These are phyloP conservation scores for Mortierella sp. DNA, from an alignment of 371 early-diverging fungal species.

Conservation along the genomic window DNA sequence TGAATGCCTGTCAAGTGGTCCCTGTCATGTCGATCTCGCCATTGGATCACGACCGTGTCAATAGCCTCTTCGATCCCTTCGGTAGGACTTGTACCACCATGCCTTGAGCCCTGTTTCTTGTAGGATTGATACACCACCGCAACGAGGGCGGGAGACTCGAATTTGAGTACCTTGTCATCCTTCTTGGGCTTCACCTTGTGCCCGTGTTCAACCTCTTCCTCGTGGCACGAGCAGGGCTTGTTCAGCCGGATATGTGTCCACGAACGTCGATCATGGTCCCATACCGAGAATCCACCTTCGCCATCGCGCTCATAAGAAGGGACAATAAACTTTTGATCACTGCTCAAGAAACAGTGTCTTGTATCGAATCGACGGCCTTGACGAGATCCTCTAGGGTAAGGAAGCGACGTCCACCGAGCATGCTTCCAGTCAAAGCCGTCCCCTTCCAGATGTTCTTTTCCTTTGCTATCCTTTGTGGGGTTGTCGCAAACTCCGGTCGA, in stretches of 20 bases:
- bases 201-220: conserved; percentile 24
- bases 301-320: conserved; percentile 34
- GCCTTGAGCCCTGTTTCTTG: conserved; percentile 8
- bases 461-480: not conserved
- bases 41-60: conserved; percentile 41
- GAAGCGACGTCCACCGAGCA: conserved; percentile 41
- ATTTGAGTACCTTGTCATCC: conserved; percentile 20
- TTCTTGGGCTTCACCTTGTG: conserved; percentile 31
- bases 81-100: conserved; percentile 1
- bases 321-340: conserved; percentile 33
- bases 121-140: conserved; percentile 44
- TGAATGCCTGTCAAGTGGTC: conserved; percentile 42
- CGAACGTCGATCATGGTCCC: conserved; percentile 30
- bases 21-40: conserved; percentile 24
- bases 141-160: conserved; percentile 25
- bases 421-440: conserved; percentile 28
- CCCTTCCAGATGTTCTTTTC: conserved; percentile 18
- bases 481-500: conserved; percentile 34
- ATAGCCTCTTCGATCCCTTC: conserved; percentile 23
- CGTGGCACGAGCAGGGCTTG: conserved; percentile 34
- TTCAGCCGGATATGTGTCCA: conserved; percentile 36
- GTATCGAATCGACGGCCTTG: conserved; percentile 39
- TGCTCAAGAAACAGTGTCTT: conserved; percentile 33
- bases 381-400: conserved; percentile 30
- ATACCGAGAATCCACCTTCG: conserved; percentile 38